Percentiles rank a stretch among this genome's conserved stretches.
These are phyloP conservation scores for Ziziphus jujuba DNA, from an alignment of 306 rosid species.

Conservation along the genomic window DNA sequence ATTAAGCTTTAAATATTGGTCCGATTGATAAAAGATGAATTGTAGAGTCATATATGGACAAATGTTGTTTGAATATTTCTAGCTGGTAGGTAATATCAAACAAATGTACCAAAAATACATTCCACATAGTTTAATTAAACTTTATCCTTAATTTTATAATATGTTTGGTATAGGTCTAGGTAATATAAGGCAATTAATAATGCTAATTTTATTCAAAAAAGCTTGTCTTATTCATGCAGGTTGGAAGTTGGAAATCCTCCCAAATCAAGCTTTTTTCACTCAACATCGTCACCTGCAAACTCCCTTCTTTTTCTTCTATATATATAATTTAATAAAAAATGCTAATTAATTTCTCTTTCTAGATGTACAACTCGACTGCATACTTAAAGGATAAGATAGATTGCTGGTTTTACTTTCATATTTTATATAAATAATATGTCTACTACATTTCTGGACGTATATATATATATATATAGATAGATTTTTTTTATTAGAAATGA, in stretches of 20 bases:
- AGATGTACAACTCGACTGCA: no score
- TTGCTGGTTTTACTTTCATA: no score
- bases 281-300: slow-evolving; percentile 13
- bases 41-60: not conserved
- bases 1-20: not conserved
- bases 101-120: slow-evolving; percentile 7
- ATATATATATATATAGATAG: no score
- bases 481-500: no score
- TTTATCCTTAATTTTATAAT: not conserved
- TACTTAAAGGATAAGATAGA: no score
- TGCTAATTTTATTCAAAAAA: not conserved
- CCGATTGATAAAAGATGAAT: not conserved
- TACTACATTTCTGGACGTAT: no score
- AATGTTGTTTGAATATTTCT: not conserved
- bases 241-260: not conserved
- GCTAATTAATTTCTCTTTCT: no score
- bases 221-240: slow-evolving; percentile 12
- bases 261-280: slow-evolving; percentile 8
- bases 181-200: not conserved
- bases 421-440: no score
- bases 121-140: not conserved
- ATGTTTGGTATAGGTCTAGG: not conserved
- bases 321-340: no score
- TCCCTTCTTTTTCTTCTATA: no score
- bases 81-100: slow-evolving; percentile 1